A percentile compares a stretch with the other conserved stretches of the same genome.
phyloP scores from a whole-genome alignment of 768 basidiomycete species.

The Lentinula boryana region DNA sequence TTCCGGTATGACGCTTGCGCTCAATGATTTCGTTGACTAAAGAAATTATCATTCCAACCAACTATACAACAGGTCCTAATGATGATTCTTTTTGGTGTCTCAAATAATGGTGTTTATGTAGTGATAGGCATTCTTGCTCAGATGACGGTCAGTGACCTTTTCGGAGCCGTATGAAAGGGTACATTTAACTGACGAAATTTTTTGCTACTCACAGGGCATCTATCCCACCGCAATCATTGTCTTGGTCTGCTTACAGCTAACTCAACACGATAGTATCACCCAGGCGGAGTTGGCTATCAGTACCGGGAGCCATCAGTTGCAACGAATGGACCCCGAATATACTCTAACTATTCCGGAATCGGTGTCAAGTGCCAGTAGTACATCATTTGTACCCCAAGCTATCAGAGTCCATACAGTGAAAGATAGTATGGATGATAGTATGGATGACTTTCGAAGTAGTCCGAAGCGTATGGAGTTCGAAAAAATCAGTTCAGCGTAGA shows the following conservation, averaged over 20 bases:
- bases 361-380: background rate
- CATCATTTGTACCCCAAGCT: background rate
- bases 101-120: background rate
- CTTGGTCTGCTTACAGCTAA: background rate
- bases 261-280: background rate
- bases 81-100: background rate
- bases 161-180: background rate
- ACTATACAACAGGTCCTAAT: background rate
- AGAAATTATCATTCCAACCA: background rate
- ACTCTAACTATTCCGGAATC: background rate
- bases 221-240: constrained; percentile 1
- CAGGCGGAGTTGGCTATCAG: background rate
- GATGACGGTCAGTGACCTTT: background rate
- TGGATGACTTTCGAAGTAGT: background rate
- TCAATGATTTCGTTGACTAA: background rate
- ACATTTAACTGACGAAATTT: background rate
- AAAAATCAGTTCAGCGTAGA: background rate
- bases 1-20: background rate
- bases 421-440: background rate
- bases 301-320: background rate
- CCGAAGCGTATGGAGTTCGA: background rate
- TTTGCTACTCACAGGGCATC: background rate
- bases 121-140: background rate
- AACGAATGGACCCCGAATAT: background rate
- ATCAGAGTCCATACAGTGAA: background rate